Evolutionary conservation across 1,284 basidiomycete genomes (phyloP).

Genomic region (Cerioporus squamosus): DNA sequence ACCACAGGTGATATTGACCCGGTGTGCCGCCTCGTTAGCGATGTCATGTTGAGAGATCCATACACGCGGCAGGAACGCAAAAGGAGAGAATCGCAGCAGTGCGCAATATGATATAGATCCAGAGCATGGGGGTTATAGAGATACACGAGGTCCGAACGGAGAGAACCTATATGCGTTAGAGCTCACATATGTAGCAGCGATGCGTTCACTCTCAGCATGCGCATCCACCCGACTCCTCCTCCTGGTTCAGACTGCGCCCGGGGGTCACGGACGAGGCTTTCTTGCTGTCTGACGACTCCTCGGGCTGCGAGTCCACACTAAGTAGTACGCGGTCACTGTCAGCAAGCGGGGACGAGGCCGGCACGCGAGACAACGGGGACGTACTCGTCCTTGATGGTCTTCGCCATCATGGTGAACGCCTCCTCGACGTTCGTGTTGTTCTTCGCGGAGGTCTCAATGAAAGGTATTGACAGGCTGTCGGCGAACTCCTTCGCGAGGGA

Average conservation of each 20-base stretch:
- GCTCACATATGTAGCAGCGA: not conserved
- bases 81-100: not conserved
- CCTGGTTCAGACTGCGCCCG: conserved; percentile 30
- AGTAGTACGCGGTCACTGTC: not conserved
- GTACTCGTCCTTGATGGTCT: conserved; percentile 95
- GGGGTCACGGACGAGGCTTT: conserved; percentile 33
- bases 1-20: no score
- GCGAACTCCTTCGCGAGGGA: conserved; percentile 97
- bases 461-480: conserved; percentile 90
- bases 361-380: conserved; percentile 23
- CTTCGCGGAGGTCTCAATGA: conserved; percentile 99
- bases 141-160: conserved; percentile 5
- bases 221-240: conserved; percentile 31
- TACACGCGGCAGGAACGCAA: no score
- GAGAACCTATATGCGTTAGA: not conserved
- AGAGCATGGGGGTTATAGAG: not conserved
- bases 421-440: conserved; percentile 98
- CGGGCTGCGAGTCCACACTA: conserved; percentile 33
- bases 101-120: conserved; percentile 4
- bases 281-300: conserved; percentile 23
- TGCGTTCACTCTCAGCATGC: conserved; percentile 25
- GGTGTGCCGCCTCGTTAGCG: no score
- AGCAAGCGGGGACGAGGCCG: no score
- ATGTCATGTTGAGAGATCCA: no score
- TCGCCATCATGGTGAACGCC: conserved; percentile 98